These are phyloP conservation scores for Salix purpurea DNA, from an alignment of 345 rosid genomes.

Conservation along the genomic window DNA sequence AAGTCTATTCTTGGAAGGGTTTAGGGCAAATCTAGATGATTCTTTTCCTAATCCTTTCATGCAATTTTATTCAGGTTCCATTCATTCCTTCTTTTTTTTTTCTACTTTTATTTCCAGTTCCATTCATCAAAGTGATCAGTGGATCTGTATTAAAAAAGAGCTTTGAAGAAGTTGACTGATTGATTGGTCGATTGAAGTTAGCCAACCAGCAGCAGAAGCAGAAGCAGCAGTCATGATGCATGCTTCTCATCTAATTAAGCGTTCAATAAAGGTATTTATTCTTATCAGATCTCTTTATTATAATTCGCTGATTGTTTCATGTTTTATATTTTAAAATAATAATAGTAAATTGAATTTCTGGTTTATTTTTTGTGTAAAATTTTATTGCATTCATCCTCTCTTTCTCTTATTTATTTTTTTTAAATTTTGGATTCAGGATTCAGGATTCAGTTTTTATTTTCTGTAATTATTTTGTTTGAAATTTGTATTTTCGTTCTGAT, in stretches of 20 bases:
- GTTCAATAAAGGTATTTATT: conserved; percentile 45
- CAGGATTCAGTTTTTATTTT: not conserved
- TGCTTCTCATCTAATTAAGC: conserved; percentile 56
- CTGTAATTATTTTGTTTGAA: too few species aligned
- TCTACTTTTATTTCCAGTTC: not conserved
- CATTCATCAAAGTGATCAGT: not conserved
- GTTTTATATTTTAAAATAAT: not conserved
- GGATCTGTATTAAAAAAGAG: not conserved
- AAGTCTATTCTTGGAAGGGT: not conserved
- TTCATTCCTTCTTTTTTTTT: not conserved
- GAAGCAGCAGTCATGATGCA: conserved; percentile 33
- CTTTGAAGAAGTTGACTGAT: too few species aligned
- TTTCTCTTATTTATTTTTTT: not conserved
- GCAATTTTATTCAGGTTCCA: conserved; percentile 45
- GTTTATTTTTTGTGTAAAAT: not conserved
- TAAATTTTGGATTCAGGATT: not conserved
- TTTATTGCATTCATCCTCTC: not conserved
- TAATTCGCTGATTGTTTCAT: not conserved
- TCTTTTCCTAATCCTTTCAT: conserved; percentile 43
- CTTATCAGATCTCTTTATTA: not conserved
- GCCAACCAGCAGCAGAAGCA: not conserved
- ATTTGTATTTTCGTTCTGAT: not conserved
- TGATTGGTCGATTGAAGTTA: not conserved
- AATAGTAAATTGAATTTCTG: not conserved
- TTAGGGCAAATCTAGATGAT: conserved; percentile 28